Evolutionary conservation across 305 asterid genomes (phyloP).

Genomic region (Fraxinus platypoda): DNA sequence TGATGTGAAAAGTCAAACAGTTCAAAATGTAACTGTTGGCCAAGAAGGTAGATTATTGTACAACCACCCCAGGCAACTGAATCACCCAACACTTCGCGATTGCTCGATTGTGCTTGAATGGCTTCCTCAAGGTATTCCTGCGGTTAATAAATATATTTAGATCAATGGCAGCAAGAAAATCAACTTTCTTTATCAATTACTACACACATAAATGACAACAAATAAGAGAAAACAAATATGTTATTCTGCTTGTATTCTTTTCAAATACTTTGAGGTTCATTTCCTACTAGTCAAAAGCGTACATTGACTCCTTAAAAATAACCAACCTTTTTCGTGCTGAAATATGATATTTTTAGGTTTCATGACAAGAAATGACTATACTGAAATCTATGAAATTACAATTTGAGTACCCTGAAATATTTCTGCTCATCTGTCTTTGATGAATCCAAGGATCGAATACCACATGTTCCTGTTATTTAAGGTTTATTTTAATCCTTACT

Average conservation of each 20-base stretch:
- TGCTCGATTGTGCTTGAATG: conserved; percentile 60
- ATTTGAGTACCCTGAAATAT: not conserved
- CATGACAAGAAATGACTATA: not conserved
- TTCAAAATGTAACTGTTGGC: conserved; percentile 93
- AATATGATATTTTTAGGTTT: not conserved
- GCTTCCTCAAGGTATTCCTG: conserved; percentile 88
- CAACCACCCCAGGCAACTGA: conserved; percentile 99
- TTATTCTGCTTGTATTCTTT: not conserved
- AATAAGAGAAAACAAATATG: not conserved
- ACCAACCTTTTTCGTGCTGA: not conserved
- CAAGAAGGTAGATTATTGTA: conserved; percentile 87
- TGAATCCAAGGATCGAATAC: not conserved
- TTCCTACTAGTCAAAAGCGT: not conserved
- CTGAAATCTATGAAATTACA: not conserved
- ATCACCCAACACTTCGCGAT: conserved; percentile 78
- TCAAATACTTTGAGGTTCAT: not conserved
- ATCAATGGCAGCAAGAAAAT: not conserved
- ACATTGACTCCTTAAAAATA: not conserved
- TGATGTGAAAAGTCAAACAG: conserved; percentile 96
- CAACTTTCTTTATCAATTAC: not conserved
- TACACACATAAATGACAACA: not conserved
- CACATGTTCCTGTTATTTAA: not conserved
- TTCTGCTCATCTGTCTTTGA: not conserved
- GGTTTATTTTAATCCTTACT: not conserved
- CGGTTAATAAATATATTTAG: conserved; percentile 6